Base-by-base conservation (phyloP, 164 flowering plant species). In the Sedum album region DNA sequence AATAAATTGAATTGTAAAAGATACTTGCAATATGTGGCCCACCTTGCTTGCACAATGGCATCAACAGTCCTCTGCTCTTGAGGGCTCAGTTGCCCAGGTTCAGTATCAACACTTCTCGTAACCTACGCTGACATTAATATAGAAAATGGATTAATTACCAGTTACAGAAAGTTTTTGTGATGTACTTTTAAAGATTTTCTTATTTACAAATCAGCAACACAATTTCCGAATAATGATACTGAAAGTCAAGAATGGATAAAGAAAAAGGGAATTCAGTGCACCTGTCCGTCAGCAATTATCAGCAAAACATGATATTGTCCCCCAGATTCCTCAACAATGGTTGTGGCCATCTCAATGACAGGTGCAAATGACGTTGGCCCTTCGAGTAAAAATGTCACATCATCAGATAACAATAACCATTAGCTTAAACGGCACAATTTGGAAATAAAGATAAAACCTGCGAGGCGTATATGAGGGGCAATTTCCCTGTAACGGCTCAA, bases 31-130 rank as follows among this genome's bases (percentile, higher is more conserved):
- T 11, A 0, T 10, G 21, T 1, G 1, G 7, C 23, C 71, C 71
- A 90, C 96, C 98, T 91, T 41, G 97, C 96, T 79, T 75, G 74
- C 1, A 91, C 97, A 75, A 93, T 93, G 33, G 97, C 90, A 11
- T 91, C 88, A 53, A 93, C 87, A 25, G 97, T 93, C 71, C 76
- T 85, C 73, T 78, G 84, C 78, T 93, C 98, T 72, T 93, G 97
- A 4, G 94, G 89, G 75, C 97, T 91, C 70, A 89, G 76, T 44
- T 73, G 85, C 26, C 94, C 91, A 67, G 15, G 76, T 18, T 74
- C 83, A 35, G 98, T 93, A 75, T 89, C 97, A 15, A 91, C 90
- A 79, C 97, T 91, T 81, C 98, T 83, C n/a, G 97, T 91, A 23
- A 93, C 98, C 97, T 91, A 77, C 46, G 51, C 46, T 66, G 73